Base-by-base conservation (phyloP, 2,329 filamentous ascomycete species). In the Trichoderma sp. region DNA sequence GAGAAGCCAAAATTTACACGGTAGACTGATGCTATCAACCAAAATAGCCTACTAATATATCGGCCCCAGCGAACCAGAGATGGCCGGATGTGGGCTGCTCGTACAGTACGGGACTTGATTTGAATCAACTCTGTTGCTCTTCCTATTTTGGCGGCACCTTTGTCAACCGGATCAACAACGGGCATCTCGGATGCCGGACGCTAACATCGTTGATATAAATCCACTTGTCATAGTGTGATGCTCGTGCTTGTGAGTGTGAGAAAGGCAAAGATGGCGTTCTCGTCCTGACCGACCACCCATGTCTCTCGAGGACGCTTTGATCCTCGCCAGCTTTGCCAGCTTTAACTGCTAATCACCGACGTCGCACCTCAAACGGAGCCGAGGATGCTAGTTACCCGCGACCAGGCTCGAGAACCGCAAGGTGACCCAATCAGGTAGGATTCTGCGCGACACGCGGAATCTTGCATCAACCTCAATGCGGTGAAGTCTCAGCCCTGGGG, bases 391-490 rank as follows among this genome's bases (percentile, higher is more conserved):
- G 51, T 28, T 24, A 11, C 51, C 47, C 47, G 47, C 43, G 64
- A 43, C 47, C 51, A 67, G 32, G 51, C 51, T 57, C 63, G 32
- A 67, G 36, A n/a, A 26, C 51, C 51, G 51, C 21, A 12, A 70
- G 21, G 21, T 70, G 56, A 43, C 66, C 66, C 56, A 62, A 70
- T 70, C 39, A 62, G 66, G 66, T 7, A 28, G 57, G 56, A 70
- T 62, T 70, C 39, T 62, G 66, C 66, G 66, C 66, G 56, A 53
- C 66, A 70, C 56, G 57, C 65, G 36, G 66, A 51, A 70, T 61
- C 57, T 61, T 61, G 66, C 66, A 61, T 61, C 53, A 51, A 36
- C 56, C 66, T 70, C 57, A 62, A 70, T 70, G 66, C 66, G 66
- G 66, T 70, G 57, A 70, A 70, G 66, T 61, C 56, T 36, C 53